Evolutionary conservation across 2,329 filamentous ascomycete species (phyloP).

Genomic region (Penicillium sp.): DNA sequence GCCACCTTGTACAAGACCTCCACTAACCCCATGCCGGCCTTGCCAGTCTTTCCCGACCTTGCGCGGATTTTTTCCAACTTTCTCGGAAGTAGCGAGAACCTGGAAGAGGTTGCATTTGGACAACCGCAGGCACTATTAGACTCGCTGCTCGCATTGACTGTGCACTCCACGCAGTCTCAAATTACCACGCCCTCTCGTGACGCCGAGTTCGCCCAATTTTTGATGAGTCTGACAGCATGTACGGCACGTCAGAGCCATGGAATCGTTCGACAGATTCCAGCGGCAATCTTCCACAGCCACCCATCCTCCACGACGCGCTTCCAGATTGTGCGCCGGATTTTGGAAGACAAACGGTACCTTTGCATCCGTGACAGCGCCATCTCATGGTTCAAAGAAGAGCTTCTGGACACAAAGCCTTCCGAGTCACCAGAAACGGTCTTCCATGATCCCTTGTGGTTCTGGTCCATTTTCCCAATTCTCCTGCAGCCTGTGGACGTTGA

Average conservation of each 20-base stretch:
- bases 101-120: constrained; percentile 35
- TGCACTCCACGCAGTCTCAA: constrained; percentile 45
- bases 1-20: constrained; percentile 45
- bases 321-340: constrained; percentile 50
- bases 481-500: constrained; percentile 45
- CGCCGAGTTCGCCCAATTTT: constrained; percentile 48
- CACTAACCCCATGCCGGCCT: constrained; percentile 25
- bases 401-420: constrained; percentile 38
- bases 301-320: constrained; percentile 48
- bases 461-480: constrained; percentile 45
- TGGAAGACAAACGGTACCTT: constrained; percentile 50
- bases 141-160: constrained; percentile 47
- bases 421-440: constrained; percentile 27
- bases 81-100: constrained; percentile 39
- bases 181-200: constrained; percentile 44
- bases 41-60: constrained; percentile 51
- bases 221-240: constrained; percentile 42
- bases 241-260: constrained; percentile 31
- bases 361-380: constrained; percentile 54
- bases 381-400: constrained; percentile 56
- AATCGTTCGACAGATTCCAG: constrained; percentile 34
- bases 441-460: constrained; percentile 33
- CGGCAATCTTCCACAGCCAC: constrained; percentile 45
- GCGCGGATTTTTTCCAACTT: constrained; percentile 48
- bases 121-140: constrained; percentile 51